Evolutionary conservation across 768 basidiomycete genomes (phyloP), one percentile per base, ranked within the genome.

Genomic region (Russula earlei): DNA sequence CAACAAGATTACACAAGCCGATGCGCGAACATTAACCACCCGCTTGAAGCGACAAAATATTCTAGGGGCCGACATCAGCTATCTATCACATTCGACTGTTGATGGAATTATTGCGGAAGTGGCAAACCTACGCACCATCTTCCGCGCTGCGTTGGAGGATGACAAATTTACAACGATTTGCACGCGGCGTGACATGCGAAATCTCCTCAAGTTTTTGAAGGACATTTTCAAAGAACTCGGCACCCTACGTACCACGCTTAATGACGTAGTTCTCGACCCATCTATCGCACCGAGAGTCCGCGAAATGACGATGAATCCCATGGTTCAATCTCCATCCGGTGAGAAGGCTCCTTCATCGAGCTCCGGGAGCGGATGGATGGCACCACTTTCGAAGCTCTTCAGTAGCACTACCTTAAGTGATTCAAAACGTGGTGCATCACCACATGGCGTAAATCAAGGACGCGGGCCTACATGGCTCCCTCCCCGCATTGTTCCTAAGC

Each of bases 11-110:
- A 71, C 75, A 40, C 74, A 87, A 59, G 85, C 93, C 1, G 94
- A 98, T 62, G 85, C 94, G 2, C 75, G 85, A 20, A 92, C 91
- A 2, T 74, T 98, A 40, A 91, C 90, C 31, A 88, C 87, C 60
- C 84, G 96, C 25, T 74, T 98, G 25, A 94, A 91, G 69, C 85
- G 92, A 54, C 94, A 97, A 63, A 82, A 93, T 64, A 76, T 98
- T 19, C 80, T 80, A 56, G 86, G 85, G 22, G 87, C 91, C 9
- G 92, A 96, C 62, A 78, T 97, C 29, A 80, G 82, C 29, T 87
- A 96, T 67, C 76, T 98, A 17, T 94, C 92, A 0, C 82, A 85
- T 43, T 80, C 79, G 24, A 96, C 92, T 0, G 76, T 98, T 56
- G 78, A 79, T 55, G 77, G 77, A 49, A 82, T 99, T 48, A 65